Percentiles rank a stretch among this genome's conserved stretches.
Conservation (phyloP, 2,329 filamentous ascomycete genomes). For the Colletotrichum orbiculare region DNA sequence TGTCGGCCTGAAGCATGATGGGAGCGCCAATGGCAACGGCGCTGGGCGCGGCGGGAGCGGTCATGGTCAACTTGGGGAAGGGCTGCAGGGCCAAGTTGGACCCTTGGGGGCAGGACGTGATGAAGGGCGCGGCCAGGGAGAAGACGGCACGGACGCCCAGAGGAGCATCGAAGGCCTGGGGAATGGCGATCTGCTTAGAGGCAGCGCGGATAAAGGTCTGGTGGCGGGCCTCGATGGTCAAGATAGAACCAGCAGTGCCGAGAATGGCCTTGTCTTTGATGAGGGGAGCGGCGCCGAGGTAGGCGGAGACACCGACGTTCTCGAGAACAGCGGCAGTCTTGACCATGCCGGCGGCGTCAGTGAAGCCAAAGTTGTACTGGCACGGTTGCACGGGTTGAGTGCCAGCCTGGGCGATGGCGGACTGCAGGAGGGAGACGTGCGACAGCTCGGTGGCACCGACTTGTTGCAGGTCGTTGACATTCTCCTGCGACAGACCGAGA, state of each 20-base stretch:
- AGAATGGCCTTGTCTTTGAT: slow-evolving; percentile 70
- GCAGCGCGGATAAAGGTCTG: slow-evolving; percentile 77
- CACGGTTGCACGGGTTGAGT: slow-evolving; percentile 75
- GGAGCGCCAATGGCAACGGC: slow-evolving; percentile 52
- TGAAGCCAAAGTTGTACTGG: slow-evolving; percentile 78
- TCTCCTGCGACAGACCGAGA: slow-evolving; percentile 64
- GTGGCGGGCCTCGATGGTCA: slow-evolving; percentile 79
- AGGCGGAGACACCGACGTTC: slow-evolving; percentile 79
- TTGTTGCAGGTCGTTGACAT: slow-evolving; percentile 59
- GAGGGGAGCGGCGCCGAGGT: slow-evolving; percentile 76
- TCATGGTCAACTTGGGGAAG: slow-evolving; percentile 67
- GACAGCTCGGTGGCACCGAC: slow-evolving; percentile 41
- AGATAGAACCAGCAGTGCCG: slow-evolving; percentile 74
- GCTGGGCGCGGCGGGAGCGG: slow-evolving; percentile 58
- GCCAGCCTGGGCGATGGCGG: slow-evolving; percentile 70
- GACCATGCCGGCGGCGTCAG: slow-evolving; percentile 74
- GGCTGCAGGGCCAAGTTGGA: slow-evolving; percentile 72
- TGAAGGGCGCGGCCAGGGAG: slow-evolving; percentile 79
- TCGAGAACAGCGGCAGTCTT: slow-evolving; percentile 77
- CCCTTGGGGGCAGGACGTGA: slow-evolving; percentile 74
- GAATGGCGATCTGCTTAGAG: slow-evolving; percentile 67
- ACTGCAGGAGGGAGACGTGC: slow-evolving; percentile 70
- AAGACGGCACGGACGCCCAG: slow-evolving; percentile 77
- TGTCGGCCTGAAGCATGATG: slow-evolving; percentile 62
- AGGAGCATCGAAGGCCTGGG: slow-evolving; percentile 76